These are phyloP conservation scores for Lachancea quebecensis DNA, from an alignment of 805 yeast species.

Conservation along the genomic window DNA sequence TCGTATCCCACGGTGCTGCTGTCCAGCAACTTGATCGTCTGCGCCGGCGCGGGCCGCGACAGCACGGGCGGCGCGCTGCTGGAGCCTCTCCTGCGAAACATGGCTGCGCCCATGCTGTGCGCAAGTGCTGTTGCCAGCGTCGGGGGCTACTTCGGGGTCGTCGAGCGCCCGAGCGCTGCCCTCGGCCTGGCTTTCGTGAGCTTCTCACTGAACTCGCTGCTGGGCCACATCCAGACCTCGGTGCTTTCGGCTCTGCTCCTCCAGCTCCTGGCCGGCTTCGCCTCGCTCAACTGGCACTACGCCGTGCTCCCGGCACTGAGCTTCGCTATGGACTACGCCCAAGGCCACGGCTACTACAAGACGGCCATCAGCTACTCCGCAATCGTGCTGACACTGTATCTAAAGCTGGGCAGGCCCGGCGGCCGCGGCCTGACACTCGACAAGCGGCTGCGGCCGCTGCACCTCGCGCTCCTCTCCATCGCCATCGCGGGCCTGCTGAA, in stretches of 20 bases:
- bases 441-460: constrained; percentile 1
- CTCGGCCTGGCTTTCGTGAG: constrained; percentile 7
- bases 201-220: constrained; percentile 7
- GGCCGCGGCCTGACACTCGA: neutral
- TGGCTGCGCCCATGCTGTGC: constrained; percentile 20
- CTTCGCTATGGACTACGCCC: constrained; percentile 3
- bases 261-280: constrained; percentile 6
- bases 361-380: constrained; percentile 1
- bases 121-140: constrained; percentile 13
- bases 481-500: constrained; percentile 1
- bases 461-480: neutral
- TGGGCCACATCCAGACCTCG: constrained; percentile 12
- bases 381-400: constrained; percentile 1
- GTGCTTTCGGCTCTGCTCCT: constrained; percentile 9
- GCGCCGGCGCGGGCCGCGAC: constrained; percentile 10
- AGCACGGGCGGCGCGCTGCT: constrained; percentile 2
- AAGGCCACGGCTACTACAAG: neutral
- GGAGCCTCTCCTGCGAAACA: constrained; percentile 6
- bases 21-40: constrained; percentile 22
- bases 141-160: constrained; percentile 6
- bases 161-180: constrained; percentile 3
- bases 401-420: neutral
- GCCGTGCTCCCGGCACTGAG: constrained; percentile 9
- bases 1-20: constrained; percentile 30
- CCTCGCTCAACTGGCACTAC: constrained; percentile 5